Percentiles rank a stretch among this genome's conserved stretches.
phyloP scores from a whole-genome alignment of 208 protist species.

The Trypanosoma congolense region DNA sequence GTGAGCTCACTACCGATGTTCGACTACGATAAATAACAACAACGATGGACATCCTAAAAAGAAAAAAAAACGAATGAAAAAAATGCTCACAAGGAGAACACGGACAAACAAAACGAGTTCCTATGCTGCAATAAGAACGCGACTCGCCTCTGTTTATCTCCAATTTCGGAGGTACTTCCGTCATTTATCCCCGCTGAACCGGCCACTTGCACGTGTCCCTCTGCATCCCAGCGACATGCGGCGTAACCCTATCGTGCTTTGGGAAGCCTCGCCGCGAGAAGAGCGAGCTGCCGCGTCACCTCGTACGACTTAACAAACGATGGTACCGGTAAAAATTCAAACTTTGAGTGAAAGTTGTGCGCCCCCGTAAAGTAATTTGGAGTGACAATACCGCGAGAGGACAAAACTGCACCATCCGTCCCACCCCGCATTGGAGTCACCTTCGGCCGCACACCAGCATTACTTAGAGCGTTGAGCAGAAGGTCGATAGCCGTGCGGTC shows the following conservation, averaged over 20 bases:
- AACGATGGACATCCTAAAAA: no score
- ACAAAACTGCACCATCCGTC: conserved; percentile 76
- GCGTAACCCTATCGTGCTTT: conserved; percentile 11
- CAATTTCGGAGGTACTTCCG: no score
- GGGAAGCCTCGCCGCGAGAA: conserved; percentile 36
- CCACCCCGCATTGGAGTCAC: conserved; percentile 80
- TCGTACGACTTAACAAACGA: conserved; percentile 82
- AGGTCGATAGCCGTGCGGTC: conserved; percentile 67
- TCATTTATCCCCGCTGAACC: no score
- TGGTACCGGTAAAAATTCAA: conserved; percentile 78
- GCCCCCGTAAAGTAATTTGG: conserved; percentile 86
- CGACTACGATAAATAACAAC: no score
- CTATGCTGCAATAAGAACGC: no score
- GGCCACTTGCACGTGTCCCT: no score
- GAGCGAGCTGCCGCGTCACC: conserved; percentile 67
- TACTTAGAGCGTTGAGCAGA: conserved; percentile 55
- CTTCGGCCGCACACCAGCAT: conserved; percentile 59
- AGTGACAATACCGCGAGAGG: conserved; percentile 58
- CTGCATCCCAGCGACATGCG: neutral
- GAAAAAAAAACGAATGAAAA: no score
- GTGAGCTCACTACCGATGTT: no score
- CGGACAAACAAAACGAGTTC: no score
- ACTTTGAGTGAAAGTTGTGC: conserved; percentile 86
- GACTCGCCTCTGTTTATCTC: no score
- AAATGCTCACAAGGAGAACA: no score